Evolutionary conservation across 106 monocot species (phyloP).

Genomic region (Apostasia shenzhenica): DNA sequence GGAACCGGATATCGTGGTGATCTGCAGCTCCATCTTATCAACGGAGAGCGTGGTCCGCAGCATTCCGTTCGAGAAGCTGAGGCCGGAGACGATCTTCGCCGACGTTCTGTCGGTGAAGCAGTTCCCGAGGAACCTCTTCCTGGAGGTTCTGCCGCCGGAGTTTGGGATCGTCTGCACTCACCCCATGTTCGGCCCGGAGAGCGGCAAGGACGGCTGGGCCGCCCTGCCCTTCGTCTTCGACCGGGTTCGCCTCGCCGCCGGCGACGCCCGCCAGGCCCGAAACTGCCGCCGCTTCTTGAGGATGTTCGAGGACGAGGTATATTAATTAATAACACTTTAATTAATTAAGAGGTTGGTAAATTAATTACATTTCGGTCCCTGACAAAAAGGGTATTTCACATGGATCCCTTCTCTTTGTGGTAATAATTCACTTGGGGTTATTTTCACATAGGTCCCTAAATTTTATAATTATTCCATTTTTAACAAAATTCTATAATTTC

Average conservation of each 20-base stretch:
- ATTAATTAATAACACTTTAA: background rate
- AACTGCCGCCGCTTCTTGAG: constrained; percentile 41
- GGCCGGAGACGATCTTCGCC: constrained; percentile 41
- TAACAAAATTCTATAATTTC: too few relatives aligned
- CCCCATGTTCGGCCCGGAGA: constrained; percentile 81
- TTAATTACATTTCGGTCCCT: background rate
- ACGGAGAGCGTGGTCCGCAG: constrained; percentile 43
- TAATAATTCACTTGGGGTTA: too few relatives aligned
- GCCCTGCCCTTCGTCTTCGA: constrained; percentile 53
- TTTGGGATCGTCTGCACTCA: constrained; percentile 66
- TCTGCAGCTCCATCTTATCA: constrained; percentile 61
- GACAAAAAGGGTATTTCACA: too few relatives aligned
- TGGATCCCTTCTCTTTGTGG: too few relatives aligned
- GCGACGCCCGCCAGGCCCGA: constrained; percentile 11
- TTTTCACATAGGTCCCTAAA: too few relatives aligned
- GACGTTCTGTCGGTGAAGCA: constrained; percentile 67
- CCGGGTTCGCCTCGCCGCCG: constrained; percentile 27
- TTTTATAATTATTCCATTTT: too few relatives aligned
- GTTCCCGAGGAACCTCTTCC: constrained; percentile 59
- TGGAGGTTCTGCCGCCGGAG: constrained; percentile 52
- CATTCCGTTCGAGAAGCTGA: constrained; percentile 39
- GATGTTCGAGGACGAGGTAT: constrained; percentile 48
- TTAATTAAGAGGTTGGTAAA: background rate
- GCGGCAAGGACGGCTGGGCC: constrained; percentile 57
- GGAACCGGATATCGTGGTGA: constrained; percentile 39